phyloP scores from a whole-genome alignment of 1,284 basidiomycete species.

The Golubevia pallescens region DNA sequence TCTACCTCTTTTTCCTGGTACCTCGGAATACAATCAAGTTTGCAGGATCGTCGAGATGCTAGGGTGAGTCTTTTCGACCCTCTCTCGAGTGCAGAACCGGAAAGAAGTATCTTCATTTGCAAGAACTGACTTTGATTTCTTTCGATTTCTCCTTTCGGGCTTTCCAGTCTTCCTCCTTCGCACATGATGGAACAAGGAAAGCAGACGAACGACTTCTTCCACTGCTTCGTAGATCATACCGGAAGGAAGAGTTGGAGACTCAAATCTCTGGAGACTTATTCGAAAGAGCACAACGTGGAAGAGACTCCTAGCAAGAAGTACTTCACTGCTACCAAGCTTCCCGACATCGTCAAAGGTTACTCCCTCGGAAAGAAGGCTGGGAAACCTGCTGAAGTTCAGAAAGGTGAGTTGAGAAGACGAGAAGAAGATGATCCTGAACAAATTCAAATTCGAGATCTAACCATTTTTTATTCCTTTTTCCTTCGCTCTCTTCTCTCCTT shows the following conservation, averaged over 20 bases:
- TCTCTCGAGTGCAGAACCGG: conserved; percentile 1
- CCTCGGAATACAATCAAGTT: conserved; percentile 62
- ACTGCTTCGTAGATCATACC: conserved; percentile 46
- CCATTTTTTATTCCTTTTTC: background rate
- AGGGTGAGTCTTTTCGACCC: conserved; percentile 20
- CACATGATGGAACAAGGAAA: conserved; percentile 62
- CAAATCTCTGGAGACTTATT: conserved; percentile 58
- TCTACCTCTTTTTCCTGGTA: conserved; percentile 59
- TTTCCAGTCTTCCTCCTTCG: conserved; percentile 39
- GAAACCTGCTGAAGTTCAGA: conserved; percentile 51
- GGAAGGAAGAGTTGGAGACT: conserved; percentile 49
- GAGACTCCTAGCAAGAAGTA: conserved; percentile 59
- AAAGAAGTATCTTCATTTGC: too few relatives aligned
- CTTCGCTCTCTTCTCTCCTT: background rate
- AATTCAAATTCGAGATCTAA: background rate
- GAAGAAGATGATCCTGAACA: background rate
- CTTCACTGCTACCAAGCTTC: conserved; percentile 57
- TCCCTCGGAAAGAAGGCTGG: conserved; percentile 54
- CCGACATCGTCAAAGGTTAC: conserved; percentile 61
- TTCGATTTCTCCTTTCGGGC: background rate
- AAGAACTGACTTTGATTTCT: background rate
- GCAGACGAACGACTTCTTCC: conserved; percentile 61
- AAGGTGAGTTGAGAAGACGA: conserved; percentile 14
- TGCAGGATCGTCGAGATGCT: conserved; percentile 62
- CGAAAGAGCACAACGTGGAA: conserved; percentile 53